Evolutionary conservation across 495 filamentous ascomycete genomes (phyloP).

Genomic region (Penicillium longicatenatum): DNA sequence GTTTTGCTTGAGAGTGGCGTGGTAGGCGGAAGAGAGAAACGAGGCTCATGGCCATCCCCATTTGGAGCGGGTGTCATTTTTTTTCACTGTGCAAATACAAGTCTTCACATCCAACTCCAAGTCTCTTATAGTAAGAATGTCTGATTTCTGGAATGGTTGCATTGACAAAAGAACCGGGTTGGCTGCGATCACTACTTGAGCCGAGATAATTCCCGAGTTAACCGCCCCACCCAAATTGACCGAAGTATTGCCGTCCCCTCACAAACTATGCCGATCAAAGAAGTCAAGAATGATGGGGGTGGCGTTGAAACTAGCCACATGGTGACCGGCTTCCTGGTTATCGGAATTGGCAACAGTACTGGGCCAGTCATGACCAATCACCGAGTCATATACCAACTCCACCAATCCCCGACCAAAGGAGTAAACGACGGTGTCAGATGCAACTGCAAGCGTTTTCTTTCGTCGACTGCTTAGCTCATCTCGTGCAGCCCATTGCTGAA

Average conservation of each 20-base stretch:
- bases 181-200: neutral
- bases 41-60: constrained; percentile 4
- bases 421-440: neutral
- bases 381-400: constrained; percentile 2
- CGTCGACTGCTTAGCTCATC: neutral
- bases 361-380: constrained; percentile 11
- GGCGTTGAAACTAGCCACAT: constrained; percentile 7
- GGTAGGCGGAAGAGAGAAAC: constrained; percentile 2
- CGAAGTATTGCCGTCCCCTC: neutral
- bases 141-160: too few species aligned
- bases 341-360: constrained; percentile 6
- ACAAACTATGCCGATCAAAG: neutral
- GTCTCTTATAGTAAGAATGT: neutral
- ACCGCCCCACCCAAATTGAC: neutral
- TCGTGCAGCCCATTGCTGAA: constrained; percentile 1
- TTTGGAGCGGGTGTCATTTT: neutral
- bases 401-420: constrained; percentile 2
- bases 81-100: too few species aligned
- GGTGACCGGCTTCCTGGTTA: neutral
- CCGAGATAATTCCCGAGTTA: neutral
- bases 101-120: too few species aligned
- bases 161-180: too few species aligned
- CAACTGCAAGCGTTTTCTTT: neutral
- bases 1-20: constrained; percentile 8
- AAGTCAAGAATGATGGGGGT: constrained; percentile 7